Evolutionary conservation across 208 protist genomes (phyloP).

Genomic region (Naegleria gruberi): DNA sequence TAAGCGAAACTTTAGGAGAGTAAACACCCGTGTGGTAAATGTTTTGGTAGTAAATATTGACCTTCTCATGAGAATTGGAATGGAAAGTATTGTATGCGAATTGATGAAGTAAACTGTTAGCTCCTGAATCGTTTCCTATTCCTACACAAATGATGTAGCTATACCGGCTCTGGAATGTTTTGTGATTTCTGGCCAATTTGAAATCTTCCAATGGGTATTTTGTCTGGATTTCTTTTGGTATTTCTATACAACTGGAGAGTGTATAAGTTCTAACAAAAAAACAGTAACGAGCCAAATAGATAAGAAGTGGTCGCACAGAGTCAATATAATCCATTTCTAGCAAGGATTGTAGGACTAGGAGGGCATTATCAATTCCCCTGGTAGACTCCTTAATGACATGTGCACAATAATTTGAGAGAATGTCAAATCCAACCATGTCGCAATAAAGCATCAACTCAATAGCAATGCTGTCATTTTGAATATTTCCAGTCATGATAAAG

Average conservation of each 20-base stretch:
- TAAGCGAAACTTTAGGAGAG: background rate
- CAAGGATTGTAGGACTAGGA: background rate
- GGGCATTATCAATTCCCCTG: background rate
- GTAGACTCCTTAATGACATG: background rate
- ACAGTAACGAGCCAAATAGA: background rate
- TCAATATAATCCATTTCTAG: background rate
- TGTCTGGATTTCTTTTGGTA: background rate
- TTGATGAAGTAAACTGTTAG: background rate
- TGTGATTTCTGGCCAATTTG: background rate
- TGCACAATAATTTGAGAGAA: background rate
- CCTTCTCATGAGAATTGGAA: background rate
- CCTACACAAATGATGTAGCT: background rate
- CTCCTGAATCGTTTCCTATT: background rate
- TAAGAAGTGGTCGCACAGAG: background rate
- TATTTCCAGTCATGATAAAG: background rate
- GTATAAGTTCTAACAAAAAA: background rate
- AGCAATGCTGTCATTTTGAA: background rate
- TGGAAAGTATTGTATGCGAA: background rate
- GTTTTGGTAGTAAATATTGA: background rate
- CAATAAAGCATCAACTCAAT: background rate
- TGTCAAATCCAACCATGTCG: background rate
- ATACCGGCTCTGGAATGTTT: background rate
- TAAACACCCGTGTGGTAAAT: background rate
- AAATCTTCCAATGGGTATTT: background rate
- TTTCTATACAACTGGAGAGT: background rate